Evolutionary conservation across 345 rosid genomes (phyloP), one percentile per base, ranked within the genome.

Genomic region (Citrus unshiu): DNA sequence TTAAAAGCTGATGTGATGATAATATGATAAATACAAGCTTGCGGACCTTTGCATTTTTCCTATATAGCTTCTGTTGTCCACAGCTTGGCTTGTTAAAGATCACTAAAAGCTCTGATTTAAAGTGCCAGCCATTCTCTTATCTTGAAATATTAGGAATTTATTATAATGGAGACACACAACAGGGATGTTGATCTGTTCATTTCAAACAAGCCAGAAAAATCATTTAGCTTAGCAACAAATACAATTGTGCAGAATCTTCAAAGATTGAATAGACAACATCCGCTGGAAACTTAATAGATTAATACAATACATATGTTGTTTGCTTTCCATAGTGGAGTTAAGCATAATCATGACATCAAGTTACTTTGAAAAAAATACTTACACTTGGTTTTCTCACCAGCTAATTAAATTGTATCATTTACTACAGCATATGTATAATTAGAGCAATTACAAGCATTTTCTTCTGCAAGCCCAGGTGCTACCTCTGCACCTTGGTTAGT

Each of bases 351-450:
- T 32, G 85, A 34, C 68, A 57, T 37, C 66, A 40, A 58, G 85
- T 79, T 70, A 54, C 73, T 56, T 46, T 51, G 22, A 54, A 54
- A 59, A 59, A 57, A 58, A 65, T 61, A 75, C 63, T 70, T 87
- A 78, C 79, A 80, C 72, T 24, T 51, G 18, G 37, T 18, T 32
- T 49, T 51, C 59, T 54, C 71, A 62, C 58, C 70, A 61, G 49
- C 72, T 63, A 54, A 18, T 46, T 35, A 68, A 65, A 78, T 37
- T 68, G 64, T 62, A 72, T 32, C 29, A 70, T 73, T 60, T 29
- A 78, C 76, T 5, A 18, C 7, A 75, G 27, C 68, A 78, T 46
- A 32, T n/a, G 29, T 51, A 62, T 21, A 57, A 79, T 58, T 59
- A 54, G 27, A 72, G 78, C 68, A 75, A 37, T 74, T 54, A 37